These are phyloP conservation scores for Mycotypha africana DNA, from an alignment of 371 early-diverging fungal species.

Conservation along the genomic window DNA sequence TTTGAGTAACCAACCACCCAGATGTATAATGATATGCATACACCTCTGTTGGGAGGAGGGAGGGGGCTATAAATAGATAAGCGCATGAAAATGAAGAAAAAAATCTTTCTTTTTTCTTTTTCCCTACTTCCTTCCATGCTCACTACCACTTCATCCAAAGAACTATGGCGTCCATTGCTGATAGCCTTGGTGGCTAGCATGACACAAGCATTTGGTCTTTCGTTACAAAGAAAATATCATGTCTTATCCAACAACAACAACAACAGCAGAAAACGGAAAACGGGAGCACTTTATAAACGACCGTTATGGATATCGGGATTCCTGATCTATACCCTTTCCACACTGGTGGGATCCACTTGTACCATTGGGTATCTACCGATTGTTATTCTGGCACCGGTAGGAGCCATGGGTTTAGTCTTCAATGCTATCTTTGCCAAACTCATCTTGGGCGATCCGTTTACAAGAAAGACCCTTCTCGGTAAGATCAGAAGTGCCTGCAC, in stretches of 20 bases:
- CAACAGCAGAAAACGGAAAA: too few species aligned
- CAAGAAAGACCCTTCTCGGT: constrained; percentile 54
- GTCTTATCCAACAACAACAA: constrained; percentile 19
- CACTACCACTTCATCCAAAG: too few species aligned
- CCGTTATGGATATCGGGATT: constrained; percentile 52
- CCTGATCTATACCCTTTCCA: constrained; percentile 65
- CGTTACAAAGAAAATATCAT: constrained; percentile 66
- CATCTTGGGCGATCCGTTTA: constrained; percentile 64
- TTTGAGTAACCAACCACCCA: too few species aligned
- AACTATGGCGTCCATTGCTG: constrained; percentile 27
- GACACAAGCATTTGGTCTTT: constrained; percentile 70
- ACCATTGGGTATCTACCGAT: constrained; percentile 79
- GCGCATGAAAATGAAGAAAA: too few species aligned
- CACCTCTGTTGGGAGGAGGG: too few species aligned
- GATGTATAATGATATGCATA: too few species aligned
- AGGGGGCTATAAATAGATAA: too few species aligned
- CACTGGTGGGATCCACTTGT: constrained; percentile 64
- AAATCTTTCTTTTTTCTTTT: too few species aligned
- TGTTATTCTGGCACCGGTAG: constrained; percentile 75
- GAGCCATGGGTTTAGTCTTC: constrained; percentile 74
- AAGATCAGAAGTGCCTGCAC: too few species aligned
- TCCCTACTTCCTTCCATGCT: too few species aligned
- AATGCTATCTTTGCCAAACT: constrained; percentile 75
- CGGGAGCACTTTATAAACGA: constrained; percentile 35
- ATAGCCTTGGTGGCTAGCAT: constrained; percentile 41